Evolutionary conservation across 768 basidiomycete species (phyloP), one percentile per base, ranked within the genome.

Genomic region (Amanita fuliginea): DNA sequence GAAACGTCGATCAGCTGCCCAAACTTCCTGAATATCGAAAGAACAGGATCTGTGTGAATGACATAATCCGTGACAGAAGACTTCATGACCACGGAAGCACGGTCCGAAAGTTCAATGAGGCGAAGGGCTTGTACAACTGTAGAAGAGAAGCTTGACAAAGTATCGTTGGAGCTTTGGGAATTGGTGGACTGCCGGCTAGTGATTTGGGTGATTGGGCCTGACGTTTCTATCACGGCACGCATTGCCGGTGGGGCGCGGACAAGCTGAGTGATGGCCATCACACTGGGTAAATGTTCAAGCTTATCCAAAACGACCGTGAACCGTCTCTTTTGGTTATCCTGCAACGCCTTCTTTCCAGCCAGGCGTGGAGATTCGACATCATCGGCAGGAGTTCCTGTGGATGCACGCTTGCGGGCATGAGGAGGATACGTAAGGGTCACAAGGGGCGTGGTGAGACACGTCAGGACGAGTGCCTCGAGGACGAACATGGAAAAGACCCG

Each of bases 401-500:
- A 62, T 4, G 72, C 72, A 3, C 77, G 78, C 6, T 66, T 60
- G 9, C 82, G 79, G 30, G 64, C 60, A 21, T 79, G 71, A 9
- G 75, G 75, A 1, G 82, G 81, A 57, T 83, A 81, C 3, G 81
- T 58, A 1, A 57, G 35, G 7, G 63, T 65, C 32, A 51, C 50
- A 2, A 82, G 73, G 0, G 88, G 89, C 0, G 86, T 90, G 0
- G 92, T 93, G 67, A 90, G 76, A 67, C 86, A 89, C 0, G 94
- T 95, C 35, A 96, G 69, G 6, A 82, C 62, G 34, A 93, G 67
- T 0, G 88, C 85, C 59, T 87, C 85, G 16, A 97, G 70, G 35
- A 97, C 91, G 58, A 97, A 94, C 91, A 96, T 97, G 0, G 90
- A 87, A 66, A 97, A 94, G 6, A 96, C 86, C 21, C 75, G 75